Evolutionary conservation across 306 rosid genomes (phyloP).

Genomic region (Cicer chorassanicum): DNA sequence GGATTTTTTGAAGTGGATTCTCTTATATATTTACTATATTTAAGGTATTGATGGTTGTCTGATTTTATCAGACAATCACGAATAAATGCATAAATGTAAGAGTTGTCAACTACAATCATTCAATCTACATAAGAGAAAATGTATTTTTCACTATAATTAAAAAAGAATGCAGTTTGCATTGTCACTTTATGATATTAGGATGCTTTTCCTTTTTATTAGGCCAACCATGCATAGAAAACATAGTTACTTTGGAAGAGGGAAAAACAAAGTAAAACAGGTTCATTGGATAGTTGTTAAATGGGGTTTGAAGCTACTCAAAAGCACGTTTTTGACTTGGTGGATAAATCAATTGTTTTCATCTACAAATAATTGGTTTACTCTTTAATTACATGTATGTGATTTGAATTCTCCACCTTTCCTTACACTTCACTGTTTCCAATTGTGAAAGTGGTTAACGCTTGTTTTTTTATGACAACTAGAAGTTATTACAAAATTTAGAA

Average conservation of each 20-base stretch:
- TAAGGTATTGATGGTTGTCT: accelerated
- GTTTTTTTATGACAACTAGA: no score
- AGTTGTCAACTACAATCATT: no score
- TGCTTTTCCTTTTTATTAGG: not conserved
- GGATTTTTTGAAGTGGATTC: no score
- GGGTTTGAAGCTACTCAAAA: not conserved
- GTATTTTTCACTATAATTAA: not conserved
- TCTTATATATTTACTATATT: no score
- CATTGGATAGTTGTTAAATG: conserved; percentile 7
- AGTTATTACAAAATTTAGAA: no score
- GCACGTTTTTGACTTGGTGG: conserved; percentile 23
- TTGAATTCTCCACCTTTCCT: not conserved
- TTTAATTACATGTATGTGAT: not conserved
- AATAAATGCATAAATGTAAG: no score
- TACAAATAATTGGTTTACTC: conserved; percentile 10
- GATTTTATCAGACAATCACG: no score
- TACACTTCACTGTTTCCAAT: not conserved
- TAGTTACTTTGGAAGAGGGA: not conserved
- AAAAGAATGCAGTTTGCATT: not conserved
- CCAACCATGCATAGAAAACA: not conserved
- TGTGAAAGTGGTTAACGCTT: not conserved
- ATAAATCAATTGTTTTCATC: conserved; percentile 25
- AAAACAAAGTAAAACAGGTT: not conserved
- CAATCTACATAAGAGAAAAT: no score
- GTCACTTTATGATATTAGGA: not conserved